A percentile compares a stretch with the other conserved stretches of the same genome.
These are phyloP conservation scores for Rosellinia necatrix DNA, from an alignment of 2,329 filamentous ascomycete species.

Conservation along the genomic window DNA sequence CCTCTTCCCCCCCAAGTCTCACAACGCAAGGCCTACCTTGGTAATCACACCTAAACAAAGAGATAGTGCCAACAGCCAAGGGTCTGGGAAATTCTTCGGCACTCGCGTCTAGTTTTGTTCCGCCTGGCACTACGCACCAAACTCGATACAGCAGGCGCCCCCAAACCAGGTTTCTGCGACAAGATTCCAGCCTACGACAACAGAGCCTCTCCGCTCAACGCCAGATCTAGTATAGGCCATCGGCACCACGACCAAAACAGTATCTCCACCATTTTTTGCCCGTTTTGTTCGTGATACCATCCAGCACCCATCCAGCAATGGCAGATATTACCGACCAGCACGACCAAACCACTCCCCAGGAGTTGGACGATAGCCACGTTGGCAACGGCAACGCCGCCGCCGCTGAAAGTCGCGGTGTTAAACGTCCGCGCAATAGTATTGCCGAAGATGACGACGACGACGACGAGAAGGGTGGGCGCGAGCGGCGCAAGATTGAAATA, in stretches of 20 bases:
- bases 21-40: slow-evolving; percentile 21
- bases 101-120: slow-evolving; percentile 48
- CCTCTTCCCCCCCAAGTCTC: slow-evolving; percentile 18
- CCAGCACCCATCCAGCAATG: slow-evolving; percentile 54
- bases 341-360: slow-evolving; percentile 74
- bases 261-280: slow-evolving; percentile 62
- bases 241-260: slow-evolving; percentile 69
- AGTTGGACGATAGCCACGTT: slow-evolving; percentile 73
- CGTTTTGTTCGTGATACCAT: slow-evolving; percentile 57
- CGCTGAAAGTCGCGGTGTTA: slow-evolving; percentile 79
- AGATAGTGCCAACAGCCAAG: slow-evolving; percentile 25
- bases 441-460: slow-evolving; percentile 97
- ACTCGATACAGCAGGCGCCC: slow-evolving; percentile 53
- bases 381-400: slow-evolving; percentile 73
- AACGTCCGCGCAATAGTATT: slow-evolving; percentile 81
- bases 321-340: slow-evolving; percentile 80
- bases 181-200: slow-evolving; percentile 50
- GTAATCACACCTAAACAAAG: slow-evolving; percentile 30
- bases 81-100: slow-evolving; percentile 44
- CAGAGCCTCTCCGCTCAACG: slow-evolving; percentile 56
- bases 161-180: slow-evolving; percentile 62
- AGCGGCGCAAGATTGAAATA: slow-evolving; percentile 99
- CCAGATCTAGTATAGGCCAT: slow-evolving; percentile 70
- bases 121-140: slow-evolving; percentile 46
- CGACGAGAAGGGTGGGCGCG: slow-evolving; percentile 95